These are phyloP conservation scores for Sarocladium strictum DNA, from an alignment of 2,329 filamentous ascomycete species.

Conservation along the genomic window DNA sequence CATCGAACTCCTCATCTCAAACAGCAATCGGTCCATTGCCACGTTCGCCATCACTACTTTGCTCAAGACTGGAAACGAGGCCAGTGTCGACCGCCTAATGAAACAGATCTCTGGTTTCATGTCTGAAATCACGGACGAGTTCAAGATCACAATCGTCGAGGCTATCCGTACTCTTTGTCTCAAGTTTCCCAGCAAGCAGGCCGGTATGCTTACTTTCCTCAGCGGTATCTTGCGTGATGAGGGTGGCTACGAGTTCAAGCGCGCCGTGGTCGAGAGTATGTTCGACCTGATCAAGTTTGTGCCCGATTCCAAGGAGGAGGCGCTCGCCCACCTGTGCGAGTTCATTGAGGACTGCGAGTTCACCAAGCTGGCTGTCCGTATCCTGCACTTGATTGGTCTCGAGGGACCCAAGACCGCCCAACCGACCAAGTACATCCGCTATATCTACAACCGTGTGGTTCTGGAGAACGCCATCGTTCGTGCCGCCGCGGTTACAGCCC, in stretches of 20 bases:
- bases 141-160: constrained; percentile 99
- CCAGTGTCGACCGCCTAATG: constrained; percentile 93
- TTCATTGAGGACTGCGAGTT: constrained; percentile 99
- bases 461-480: constrained; percentile 94
- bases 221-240: constrained; percentile 96
- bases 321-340: constrained; percentile 91
- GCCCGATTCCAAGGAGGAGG: constrained; percentile 74
- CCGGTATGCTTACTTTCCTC: constrained; percentile 94
- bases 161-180: constrained; percentile 93
- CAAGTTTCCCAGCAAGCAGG: constrained; percentile 98
- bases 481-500: constrained; percentile 87
- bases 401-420: constrained; percentile 94
- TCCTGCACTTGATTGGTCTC: constrained; percentile 86
- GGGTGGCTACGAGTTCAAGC: constrained; percentile 97
- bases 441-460: constrained; percentile 98
- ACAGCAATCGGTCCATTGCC: constrained; percentile 93
- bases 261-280: constrained; percentile 96
- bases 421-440: constrained; percentile 97
- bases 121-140: constrained; percentile 98
- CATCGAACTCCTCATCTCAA: constrained; percentile 93
- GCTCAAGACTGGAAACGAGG: constrained; percentile 96
- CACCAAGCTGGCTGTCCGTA: constrained; percentile 92
- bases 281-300: constrained; percentile 99
- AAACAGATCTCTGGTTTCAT: constrained; percentile 98
- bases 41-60: constrained; percentile 98